Conservation (phyloP, 2,329 filamentous ascomycete species). For the Corinectria fuckeliana region DNA sequence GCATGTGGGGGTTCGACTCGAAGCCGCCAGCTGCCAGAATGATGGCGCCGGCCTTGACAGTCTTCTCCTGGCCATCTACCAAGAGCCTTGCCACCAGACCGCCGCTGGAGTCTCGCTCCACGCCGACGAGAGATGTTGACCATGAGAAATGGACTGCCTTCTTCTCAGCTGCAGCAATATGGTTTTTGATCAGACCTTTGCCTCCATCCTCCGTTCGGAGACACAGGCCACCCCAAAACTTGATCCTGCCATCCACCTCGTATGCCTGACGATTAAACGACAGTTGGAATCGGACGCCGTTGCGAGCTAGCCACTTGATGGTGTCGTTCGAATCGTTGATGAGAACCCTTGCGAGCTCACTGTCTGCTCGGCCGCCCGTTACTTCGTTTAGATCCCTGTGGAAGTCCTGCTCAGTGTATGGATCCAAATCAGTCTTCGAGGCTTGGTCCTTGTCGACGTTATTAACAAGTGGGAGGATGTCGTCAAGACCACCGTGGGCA, state of each 20-base stretch:
- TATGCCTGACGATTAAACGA: conserved; percentile 72
- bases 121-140: conserved; percentile 51
- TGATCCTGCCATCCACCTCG: conserved; percentile 63
- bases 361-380: conserved; percentile 60
- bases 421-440: conserved; percentile 60
- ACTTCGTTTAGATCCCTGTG: conserved; percentile 61
- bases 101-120: conserved; percentile 41
- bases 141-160: conserved; percentile 54
- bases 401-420: conserved; percentile 64
- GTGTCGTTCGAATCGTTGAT: conserved; percentile 58
- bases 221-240: conserved; percentile 72
- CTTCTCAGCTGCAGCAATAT: conserved; percentile 50
- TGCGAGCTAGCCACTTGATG: conserved; percentile 60
- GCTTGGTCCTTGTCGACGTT: conserved; percentile 58
- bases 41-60: conserved; percentile 49
- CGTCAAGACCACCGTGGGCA: conserved; percentile 59
- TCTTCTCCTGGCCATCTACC: conserved; percentile 34
- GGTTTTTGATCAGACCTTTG: conserved; percentile 61
- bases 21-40: conserved; percentile 68
- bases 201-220: conserved; percentile 65
- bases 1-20: conserved; percentile 64
- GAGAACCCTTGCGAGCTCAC: conserved; percentile 53
- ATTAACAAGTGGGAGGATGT: conserved; percentile 67
- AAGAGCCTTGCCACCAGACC: conserved; percentile 38
- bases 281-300: conserved; percentile 64